A percentile compares a stretch with the other conserved stretches of the same genome.
These are phyloP conservation scores for Echeveria elegans DNA, from an alignment of 164 flowering plant species.

Conservation along the genomic window DNA sequence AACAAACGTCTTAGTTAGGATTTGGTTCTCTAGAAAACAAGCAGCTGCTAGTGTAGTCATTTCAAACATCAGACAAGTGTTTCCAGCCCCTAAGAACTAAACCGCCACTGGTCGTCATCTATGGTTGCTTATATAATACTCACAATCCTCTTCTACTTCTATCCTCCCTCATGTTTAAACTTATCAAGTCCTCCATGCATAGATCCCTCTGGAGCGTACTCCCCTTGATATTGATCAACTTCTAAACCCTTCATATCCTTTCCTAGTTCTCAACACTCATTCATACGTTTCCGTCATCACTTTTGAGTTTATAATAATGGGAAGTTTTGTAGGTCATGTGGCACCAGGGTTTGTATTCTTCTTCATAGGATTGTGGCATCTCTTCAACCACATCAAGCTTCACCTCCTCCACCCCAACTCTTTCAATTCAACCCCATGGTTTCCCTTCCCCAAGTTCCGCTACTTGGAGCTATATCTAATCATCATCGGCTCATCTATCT, in stretches of 20 bases:
- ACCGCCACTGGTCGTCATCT: not conserved
- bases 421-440: conserved; percentile 41
- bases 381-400: conserved; percentile 48
- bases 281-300: too few species aligned
- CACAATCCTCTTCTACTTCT: not conserved
- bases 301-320: conserved; percentile 24
- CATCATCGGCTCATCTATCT: conserved; percentile 24
- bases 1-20: not conserved
- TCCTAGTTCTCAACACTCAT: not conserved
- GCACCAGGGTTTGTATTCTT: conserved; percentile 55
- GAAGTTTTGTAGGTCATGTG: conserved; percentile 51
- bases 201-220: too few species aligned
- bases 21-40: not conserved
- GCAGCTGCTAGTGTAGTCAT: not conserved
- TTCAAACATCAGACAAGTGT: not conserved
- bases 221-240: too few species aligned
- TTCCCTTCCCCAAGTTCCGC: conserved; percentile 33
- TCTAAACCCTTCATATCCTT: not conserved
- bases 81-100: not conserved
- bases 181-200: not conserved
- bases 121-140: too few species aligned
- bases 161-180: not conserved
- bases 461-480: conserved; percentile 44
- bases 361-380: conserved; percentile 52
- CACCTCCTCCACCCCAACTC: conserved; percentile 27